Base-by-base conservation (phyloP, 305 asterid species). In the Fraxinus velutina region DNA sequence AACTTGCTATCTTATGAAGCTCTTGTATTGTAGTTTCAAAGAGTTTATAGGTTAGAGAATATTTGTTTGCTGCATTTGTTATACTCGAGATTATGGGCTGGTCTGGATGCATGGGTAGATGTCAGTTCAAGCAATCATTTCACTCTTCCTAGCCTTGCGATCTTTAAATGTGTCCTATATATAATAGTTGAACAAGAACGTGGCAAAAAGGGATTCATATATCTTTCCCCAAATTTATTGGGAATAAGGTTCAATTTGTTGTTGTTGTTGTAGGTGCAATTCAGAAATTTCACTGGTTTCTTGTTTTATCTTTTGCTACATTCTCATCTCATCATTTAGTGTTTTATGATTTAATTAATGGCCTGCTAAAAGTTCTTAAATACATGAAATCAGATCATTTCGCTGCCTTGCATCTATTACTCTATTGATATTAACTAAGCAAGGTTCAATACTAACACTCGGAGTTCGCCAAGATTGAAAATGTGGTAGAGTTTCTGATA, bases 61-160 rank as follows among this genome's bases (percentile, higher is more conserved):
- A 34, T 44, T 17, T 7, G 36, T 36, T 64, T 76, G 73, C 73
- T 78, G 80, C 27, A 77, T 71, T 47, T 81, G 73, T 62, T 30
- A 42, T 21, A 32, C 6, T 5, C 47, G 37, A 73, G 30, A 15
- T 75, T 21, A 75, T 75, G 57, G 79, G 17, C 37, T 32, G 29
- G 60, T 39, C 66, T 44, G 79, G 66, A 75, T 47, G 5, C 36
- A 22, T 22, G 37, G 12, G 15, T 37, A 71, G 70, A 34, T 10
- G 12, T n/a, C 52, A 34, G 70, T 52, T 55, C 78, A 15, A 72
- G 55, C 12, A 55, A 52, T 8, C 62, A 73, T 73, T 36, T 33
- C 13, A 1, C 39, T 6, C 39, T 47, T 70, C 47, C 27, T 39
- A 47, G 21, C 77, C 8, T 70, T n/a, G 80, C 57, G 37, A 52